Evolutionary conservation across 768 basidiomycete species (phyloP).

Genomic region (Tricholoma sp.): DNA sequence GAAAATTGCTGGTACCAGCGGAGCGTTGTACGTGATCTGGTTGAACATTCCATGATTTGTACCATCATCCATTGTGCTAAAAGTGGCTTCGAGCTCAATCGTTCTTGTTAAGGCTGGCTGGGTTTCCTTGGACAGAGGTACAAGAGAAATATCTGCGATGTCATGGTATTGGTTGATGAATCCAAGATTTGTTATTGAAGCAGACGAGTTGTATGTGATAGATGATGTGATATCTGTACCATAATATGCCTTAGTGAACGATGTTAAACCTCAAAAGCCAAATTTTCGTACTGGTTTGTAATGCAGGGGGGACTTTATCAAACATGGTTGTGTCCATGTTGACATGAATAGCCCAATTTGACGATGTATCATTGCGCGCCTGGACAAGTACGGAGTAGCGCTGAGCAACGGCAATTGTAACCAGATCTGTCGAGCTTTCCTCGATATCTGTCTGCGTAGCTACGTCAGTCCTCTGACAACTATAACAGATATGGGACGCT

Average conservation of each 20-base stretch:
- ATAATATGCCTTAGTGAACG: not conserved
- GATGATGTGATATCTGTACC: constrained; percentile 73
- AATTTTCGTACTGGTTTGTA: constrained; percentile 62
- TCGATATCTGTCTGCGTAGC: constrained; percentile 64
- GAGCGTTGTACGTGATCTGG: constrained; percentile 59
- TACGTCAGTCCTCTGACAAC: not conserved
- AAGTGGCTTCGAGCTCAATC: constrained; percentile 66
- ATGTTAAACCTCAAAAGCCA: not conserved
- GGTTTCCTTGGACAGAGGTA: constrained; percentile 52
- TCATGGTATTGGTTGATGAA: constrained; percentile 52
- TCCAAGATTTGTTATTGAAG: constrained; percentile 48
- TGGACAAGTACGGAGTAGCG: constrained; percentile 91
- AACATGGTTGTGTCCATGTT: constrained; percentile 93
- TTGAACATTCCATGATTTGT: constrained; percentile 83
- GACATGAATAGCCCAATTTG: constrained; percentile 87
- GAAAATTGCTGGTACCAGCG: constrained; percentile 72
- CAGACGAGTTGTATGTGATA: constrained; percentile 63
- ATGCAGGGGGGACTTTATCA: constrained; percentile 64
- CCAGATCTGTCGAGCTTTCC: constrained; percentile 63
- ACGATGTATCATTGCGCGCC: constrained; percentile 77
- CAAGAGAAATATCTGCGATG: constrained; percentile 63
- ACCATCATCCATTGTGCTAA: constrained; percentile 84
- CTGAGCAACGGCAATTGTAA: constrained; percentile 82
- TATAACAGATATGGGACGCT: constrained; percentile 20
- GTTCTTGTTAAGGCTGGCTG: constrained; percentile 50